Evolutionary conservation across 768 basidiomycete genomes (phyloP), one percentile per base, ranked within the genome.

Genomic region (Tylopilus vinaceipallidus): DNA sequence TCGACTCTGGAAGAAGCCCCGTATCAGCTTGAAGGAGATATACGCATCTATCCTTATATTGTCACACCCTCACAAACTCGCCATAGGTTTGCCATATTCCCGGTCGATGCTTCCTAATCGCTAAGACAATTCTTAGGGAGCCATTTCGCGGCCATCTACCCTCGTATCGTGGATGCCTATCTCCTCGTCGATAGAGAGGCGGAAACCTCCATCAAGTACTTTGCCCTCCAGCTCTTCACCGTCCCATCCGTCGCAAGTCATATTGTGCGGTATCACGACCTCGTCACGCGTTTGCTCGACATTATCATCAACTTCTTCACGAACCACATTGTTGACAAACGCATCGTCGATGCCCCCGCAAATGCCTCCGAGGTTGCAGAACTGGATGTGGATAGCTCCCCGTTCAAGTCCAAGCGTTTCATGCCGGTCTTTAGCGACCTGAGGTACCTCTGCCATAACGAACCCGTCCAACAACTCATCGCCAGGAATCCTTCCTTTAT

Each of bases 381-480:
- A 41, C 58, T 97, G 45, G 90, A 95, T 52, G 86, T 91, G 34
- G 95, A 97, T 41, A 81, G 83, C 33, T 81, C 83, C 50, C 86
- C 90, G 0, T 97, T 97, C 82, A 88, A 90, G 68, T 91, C 89
- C 16, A 98, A 98, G 66, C 87, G 95, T 9, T 97, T 95, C 71
- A 90, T 94, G 85, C 90, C 91, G 2, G 83, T 98, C 40, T 95
- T 98, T 67, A 87, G 87, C 58, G 91, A 95, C 66, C 77, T 98
- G 26, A 81, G 91, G 9, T 91, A 91, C 57, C 78, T 93, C 24
- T 88, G 86, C 63, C 85, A 89, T 61, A 93, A 88, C 23, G 72
- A 82, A 57, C 80, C 83, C 14, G 91, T 95, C 4, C 90, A 93
- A 54, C 75, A 78, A 46, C 75, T 91, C 55, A 88, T 99, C 53